phyloP scores from a whole-genome alignment of 495 filamentous ascomycete genomes.

The Elaphomyces granulatus region DNA sequence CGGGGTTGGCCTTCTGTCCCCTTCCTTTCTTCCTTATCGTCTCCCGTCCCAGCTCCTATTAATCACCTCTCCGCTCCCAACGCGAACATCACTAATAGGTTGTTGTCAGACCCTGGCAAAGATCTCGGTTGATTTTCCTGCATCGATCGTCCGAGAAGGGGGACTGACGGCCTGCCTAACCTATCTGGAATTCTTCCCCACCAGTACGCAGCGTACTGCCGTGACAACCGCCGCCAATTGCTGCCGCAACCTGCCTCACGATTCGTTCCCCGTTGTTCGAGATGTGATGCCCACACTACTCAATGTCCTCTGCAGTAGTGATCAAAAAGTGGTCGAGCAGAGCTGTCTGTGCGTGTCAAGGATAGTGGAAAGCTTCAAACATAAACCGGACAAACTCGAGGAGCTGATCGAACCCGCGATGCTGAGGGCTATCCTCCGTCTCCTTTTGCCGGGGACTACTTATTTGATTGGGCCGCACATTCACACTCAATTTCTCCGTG shows the following conservation, averaged over 20 bases:
- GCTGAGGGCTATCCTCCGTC: constrained; percentile 72
- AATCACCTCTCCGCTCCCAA: neutral
- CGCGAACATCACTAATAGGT: neutral
- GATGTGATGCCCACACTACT: constrained; percentile 94
- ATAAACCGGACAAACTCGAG: constrained; percentile 74
- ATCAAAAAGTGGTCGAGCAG: constrained; percentile 95
- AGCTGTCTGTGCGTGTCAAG: constrained; percentile 92
- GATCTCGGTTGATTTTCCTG: constrained; percentile 93
- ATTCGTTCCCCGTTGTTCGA: constrained; percentile 73
- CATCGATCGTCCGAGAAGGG: constrained; percentile 89
- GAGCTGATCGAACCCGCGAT: constrained; percentile 79
- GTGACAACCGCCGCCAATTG: constrained; percentile 97
- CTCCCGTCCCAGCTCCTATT: neutral
- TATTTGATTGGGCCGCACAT: constrained; percentile 92
- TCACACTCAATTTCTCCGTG: constrained; percentile 90
- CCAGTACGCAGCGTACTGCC: constrained; percentile 89
- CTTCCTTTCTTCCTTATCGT: neutral
- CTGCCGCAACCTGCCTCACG: constrained; percentile 88
- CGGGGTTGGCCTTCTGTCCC: neutral
- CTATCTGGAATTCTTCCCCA: constrained; percentile 95
- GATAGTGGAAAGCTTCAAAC: constrained; percentile 91
- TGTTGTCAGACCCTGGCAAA: constrained; percentile 67
- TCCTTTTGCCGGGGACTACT: constrained; percentile 85
- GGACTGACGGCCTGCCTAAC: constrained; percentile 86
- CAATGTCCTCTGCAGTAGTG: constrained; percentile 77